Percentiles rank a stretch among this genome's conserved stretches.
These are phyloP conservation scores for Annulohypoxylon nitens DNA, from an alignment of 495 filamentous ascomycete species.

Conservation along the genomic window DNA sequence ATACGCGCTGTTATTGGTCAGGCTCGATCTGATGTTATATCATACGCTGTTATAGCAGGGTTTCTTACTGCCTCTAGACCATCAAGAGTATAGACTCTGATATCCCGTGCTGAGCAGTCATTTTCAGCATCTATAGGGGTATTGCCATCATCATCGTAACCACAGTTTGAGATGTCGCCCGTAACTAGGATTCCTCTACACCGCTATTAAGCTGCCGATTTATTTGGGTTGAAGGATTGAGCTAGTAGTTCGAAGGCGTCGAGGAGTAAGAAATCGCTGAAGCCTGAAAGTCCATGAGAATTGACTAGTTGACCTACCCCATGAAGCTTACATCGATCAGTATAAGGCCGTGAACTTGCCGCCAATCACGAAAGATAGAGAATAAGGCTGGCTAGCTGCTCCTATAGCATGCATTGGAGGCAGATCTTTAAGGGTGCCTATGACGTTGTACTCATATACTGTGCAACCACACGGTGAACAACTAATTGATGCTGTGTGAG, in stretches of 20 bases:
- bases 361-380: constrained; percentile 27
- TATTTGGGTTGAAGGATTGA: neutral
- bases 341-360: neutral
- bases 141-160: no score
- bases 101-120: neutral
- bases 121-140: neutral
- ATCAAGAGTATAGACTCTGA: constrained; percentile 7
- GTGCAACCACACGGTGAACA: constrained; percentile 27
- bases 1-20: neutral
- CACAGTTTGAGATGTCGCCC: neutral
- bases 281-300: neutral
- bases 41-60: constrained; percentile 1
- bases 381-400: constrained; percentile 22
- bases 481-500: constrained; percentile 9
- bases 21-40: neutral
- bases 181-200: neutral
- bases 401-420: constrained; percentile 7
- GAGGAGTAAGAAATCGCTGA: constrained; percentile 1
- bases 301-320: constrained; percentile 7
- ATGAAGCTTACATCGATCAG: constrained; percentile 22
- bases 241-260: neutral
- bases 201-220: constrained; percentile 1
- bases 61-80: neutral
- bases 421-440: constrained; percentile 22
- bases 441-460: constrained; percentile 37